Evolutionary conservation across 768 basidiomycete species (phyloP), one percentile per base, ranked within the genome.

Genomic region (Trametes maxima): DNA sequence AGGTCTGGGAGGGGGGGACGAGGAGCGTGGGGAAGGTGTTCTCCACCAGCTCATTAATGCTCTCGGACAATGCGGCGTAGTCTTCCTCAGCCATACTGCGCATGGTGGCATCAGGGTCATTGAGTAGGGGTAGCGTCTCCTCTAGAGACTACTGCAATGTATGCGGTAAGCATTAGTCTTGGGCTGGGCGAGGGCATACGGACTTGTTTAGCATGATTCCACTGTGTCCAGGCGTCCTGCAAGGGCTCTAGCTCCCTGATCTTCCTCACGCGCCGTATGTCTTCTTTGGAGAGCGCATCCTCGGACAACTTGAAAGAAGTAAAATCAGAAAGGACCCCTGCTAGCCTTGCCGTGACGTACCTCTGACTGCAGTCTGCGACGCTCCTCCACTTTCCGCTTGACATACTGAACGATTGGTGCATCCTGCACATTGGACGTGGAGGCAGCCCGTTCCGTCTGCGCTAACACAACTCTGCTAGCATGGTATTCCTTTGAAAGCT

Each of bases 91-190:
- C 94, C 57, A 97, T 79, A 8, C 82, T 72, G 5, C 88, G 88
- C 82, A 98, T 88, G 2, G 82, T 76, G 1, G 85, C 80, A 68
- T 96, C 95, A 0, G 87, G 76, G 67, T 96, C 95, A 37, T 77
- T 69, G 2, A 94, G 82, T 0, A 94, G 82, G 0, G 80, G 70
- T 2, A 76, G 69, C 0, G 87, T 86, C 65, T 90, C 89, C 66
- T 82, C 74, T 35, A 92, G 75, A 46, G 85, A 82, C 90, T 94
- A 79, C 77, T 77, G 68, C 72, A 58, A 35, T 57, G 48, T 45
- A 62, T n/a, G 58, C 55, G 36, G 39, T 52, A 37, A 58, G 39
- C 44, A 16, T 51, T 28, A 40, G 50, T 7, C 33, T 2, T 3
- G 13, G 7, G 11, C 7, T 2, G 33, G 8, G 12, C 5, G 19